These are phyloP conservation scores for Tulasnella sp. DNA, from an alignment of 768 basidiomycete genomes.

Conservation along the genomic window DNA sequence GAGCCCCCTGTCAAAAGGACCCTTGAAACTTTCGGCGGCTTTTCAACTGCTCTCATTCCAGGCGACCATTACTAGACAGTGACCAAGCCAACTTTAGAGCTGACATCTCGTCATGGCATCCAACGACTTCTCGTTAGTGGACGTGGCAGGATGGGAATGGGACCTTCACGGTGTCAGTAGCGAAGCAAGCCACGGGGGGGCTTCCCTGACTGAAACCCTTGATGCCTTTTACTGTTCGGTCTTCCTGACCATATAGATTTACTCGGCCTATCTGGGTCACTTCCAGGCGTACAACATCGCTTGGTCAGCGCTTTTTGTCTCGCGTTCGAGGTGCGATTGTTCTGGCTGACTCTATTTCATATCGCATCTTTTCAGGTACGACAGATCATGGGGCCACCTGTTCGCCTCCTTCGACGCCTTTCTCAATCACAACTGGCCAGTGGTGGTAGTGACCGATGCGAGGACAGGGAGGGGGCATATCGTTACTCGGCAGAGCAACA, in stretches of 20 bases:
- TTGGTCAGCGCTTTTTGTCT: slow-evolving; percentile 37
- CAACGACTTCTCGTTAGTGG: slow-evolving; percentile 8
- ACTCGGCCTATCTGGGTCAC: slow-evolving; percentile 68
- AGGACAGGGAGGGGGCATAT: slow-evolving; percentile 66
- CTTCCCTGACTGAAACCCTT: neutral
- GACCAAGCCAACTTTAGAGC: neutral
- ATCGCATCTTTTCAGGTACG: slow-evolving; percentile 45
- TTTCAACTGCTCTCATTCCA: neutral
- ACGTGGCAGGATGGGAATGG: slow-evolving; percentile 52
- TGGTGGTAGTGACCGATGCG: slow-evolving; percentile 61
- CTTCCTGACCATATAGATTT: slow-evolving; percentile 30
- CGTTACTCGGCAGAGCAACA: slow-evolving; percentile 59
- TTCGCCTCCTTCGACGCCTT: slow-evolving; percentile 74
- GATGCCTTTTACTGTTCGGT: neutral
- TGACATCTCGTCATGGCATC: neutral
- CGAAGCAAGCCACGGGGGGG: neutral
- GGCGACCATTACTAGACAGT: neutral
- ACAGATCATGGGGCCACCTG: slow-evolving; percentile 65
- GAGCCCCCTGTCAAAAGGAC: neutral
- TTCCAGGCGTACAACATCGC: slow-evolving; percentile 60
- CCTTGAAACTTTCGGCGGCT: neutral
- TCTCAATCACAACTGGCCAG: slow-evolving; percentile 73
- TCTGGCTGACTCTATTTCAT: neutral
- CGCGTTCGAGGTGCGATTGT: neutral
- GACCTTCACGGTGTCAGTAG: slow-evolving; percentile 61